These are phyloP conservation scores for Botryobasidium botryosum DNA, from an alignment of 768 basidiomycete species.

Conservation along the genomic window DNA sequence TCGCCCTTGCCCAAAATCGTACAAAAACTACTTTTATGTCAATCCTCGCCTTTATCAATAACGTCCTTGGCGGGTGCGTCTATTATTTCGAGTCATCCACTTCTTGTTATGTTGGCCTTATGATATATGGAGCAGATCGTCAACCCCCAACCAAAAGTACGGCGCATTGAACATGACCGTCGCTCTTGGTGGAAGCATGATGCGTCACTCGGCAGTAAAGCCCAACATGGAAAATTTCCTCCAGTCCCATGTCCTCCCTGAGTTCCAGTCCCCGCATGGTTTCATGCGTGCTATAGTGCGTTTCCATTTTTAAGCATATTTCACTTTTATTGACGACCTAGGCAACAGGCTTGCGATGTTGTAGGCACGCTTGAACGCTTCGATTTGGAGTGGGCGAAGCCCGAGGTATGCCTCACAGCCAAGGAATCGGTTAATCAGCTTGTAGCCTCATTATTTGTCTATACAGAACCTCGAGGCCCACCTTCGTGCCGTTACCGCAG, in stretches of 20 bases:
- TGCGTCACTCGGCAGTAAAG: slow-evolving; percentile 70
- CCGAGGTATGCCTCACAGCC: slow-evolving; percentile 30
- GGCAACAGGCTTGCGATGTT: slow-evolving; percentile 57
- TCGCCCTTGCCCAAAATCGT: slow-evolving; percentile 59
- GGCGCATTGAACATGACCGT: slow-evolving; percentile 75
- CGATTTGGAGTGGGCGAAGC: slow-evolving; percentile 46
- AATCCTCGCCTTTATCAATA: slow-evolving; percentile 62
- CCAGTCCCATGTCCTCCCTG: slow-evolving; percentile 53
- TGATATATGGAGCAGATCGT: slow-evolving; percentile 21
- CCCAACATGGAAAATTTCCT: slow-evolving; percentile 64
- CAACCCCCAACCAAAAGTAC: slow-evolving; percentile 49
- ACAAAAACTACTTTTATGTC: slow-evolving; percentile 71
- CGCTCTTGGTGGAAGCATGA: slow-evolving; percentile 58
- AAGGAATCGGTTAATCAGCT: not conserved
- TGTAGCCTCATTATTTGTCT: not conserved
- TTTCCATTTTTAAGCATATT: slow-evolving; percentile 11
- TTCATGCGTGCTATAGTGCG: slow-evolving; percentile 66
- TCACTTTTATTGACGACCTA: not conserved
- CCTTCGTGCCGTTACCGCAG: slow-evolving; percentile 46
- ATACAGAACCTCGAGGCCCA: slow-evolving; percentile 41
- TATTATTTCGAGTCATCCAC: not conserved
- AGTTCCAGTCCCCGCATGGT: slow-evolving; percentile 45
- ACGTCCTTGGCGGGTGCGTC: slow-evolving; percentile 47
- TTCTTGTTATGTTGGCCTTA: not conserved
- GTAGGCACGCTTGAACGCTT: slow-evolving; percentile 55